Percentiles rank a stretch among this genome's conserved stretches.
Conservation (phyloP, 1,284 basidiomycete species). For the Austroboletus niveus region DNA sequence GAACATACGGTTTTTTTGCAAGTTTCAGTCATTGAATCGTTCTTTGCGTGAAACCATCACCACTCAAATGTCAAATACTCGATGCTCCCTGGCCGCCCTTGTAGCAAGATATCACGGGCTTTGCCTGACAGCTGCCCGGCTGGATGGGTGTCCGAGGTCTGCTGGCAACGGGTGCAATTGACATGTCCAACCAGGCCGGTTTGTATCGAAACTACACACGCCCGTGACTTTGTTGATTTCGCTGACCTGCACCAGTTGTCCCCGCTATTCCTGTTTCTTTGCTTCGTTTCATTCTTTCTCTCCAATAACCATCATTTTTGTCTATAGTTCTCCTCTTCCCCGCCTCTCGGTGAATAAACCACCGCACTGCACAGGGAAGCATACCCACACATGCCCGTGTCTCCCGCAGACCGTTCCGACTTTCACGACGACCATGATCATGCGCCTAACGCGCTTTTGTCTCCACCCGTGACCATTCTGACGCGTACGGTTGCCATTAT, state of each 20-base stretch:
- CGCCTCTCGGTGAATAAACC: neutral
- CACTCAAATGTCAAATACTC: too few relatives aligned
- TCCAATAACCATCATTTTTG: conserved; percentile 18
- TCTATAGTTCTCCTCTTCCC: conserved; percentile 21
- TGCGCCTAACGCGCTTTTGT: conserved; percentile 1
- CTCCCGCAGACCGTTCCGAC: conserved; percentile 15
- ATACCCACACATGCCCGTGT: conserved; percentile 22
- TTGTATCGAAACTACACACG: conserved; percentile 10
- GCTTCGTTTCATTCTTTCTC: conserved; percentile 7
- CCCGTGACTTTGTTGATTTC: conserved; percentile 15
- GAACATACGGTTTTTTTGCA: too few relatives aligned
- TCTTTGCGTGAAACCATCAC: too few relatives aligned
- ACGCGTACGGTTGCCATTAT: conserved; percentile 78
- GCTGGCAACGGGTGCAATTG: conserved; percentile 17
- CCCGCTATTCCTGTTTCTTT: conserved; percentile 8
- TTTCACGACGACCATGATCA: conserved; percentile 13
- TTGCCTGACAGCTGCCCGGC: neutral
- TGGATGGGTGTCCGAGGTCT: conserved; percentile 30
- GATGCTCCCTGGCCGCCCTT: too few relatives aligned
- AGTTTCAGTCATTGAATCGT: neutral
- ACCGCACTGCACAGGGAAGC: conserved; percentile 7
- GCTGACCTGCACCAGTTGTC: conserved; percentile 4
- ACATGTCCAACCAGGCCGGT: conserved; percentile 9
- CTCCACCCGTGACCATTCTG: conserved; percentile 19
- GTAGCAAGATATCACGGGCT: neutral